These are phyloP conservation scores for Adansonia grandidieri DNA, from an alignment of 441 rosid genomes.

Conservation along the genomic window DNA sequence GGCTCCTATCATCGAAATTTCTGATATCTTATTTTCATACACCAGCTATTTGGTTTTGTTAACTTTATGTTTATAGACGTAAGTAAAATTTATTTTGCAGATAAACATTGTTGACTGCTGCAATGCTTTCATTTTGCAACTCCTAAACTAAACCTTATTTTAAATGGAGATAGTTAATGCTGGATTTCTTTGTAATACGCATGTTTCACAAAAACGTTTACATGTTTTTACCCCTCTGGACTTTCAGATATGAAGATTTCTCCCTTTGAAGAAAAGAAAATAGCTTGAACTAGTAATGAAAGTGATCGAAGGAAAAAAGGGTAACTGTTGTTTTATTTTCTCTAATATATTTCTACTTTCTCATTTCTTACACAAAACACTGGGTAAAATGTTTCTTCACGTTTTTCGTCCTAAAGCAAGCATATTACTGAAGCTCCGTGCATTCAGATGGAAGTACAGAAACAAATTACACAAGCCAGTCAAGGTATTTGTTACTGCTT, in stretches of 20 bases:
- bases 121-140: neutral
- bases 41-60: neutral
- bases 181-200: neutral
- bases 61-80: neutral
- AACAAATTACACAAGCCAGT: conserved; percentile 90
- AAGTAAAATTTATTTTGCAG: neutral
- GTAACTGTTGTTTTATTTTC: conserved; percentile 33
- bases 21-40: neutral
- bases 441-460: conserved; percentile 94
- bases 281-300: conserved; percentile 46
- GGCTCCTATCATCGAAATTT: neutral
- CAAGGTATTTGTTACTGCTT: conserved; percentile 58
- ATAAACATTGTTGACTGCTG: neutral
- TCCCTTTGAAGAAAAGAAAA: conserved; percentile 60
- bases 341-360: neutral
- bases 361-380: conserved; percentile 17
- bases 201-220: conserved; percentile 11
- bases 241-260: conserved; percentile 55
- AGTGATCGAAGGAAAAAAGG: conserved; percentile 59
- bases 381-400: neutral
- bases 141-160: neutral
- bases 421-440: conserved; percentile 78
- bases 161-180: neutral
- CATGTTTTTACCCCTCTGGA: conserved; percentile 4
- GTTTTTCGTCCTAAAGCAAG: conserved; percentile 42